Percentiles rank a stretch among this genome's conserved stretches.
Conservation (phyloP, 1,139 yeast genomes). For the Geotrichum carabidarum region DNA sequence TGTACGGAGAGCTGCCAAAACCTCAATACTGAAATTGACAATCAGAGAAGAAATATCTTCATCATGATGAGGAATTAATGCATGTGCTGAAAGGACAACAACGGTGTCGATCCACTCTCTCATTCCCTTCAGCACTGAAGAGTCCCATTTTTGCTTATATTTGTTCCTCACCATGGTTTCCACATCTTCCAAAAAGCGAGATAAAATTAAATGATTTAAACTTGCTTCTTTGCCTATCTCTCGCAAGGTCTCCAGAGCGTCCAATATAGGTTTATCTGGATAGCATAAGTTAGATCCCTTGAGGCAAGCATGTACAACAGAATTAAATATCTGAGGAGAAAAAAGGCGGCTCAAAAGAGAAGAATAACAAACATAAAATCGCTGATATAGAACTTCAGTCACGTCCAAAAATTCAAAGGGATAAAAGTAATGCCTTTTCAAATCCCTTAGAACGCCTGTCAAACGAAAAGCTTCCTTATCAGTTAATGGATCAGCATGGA, state of each 20-base stretch:
- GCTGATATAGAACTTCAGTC: slow-evolving; percentile 20
- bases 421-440: slow-evolving; percentile 25
- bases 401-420: slow-evolving; percentile 26
- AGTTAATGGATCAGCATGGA: not conserved
- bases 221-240: slow-evolving; percentile 18
- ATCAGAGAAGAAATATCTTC: slow-evolving; percentile 14
- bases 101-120: slow-evolving; percentile 20
- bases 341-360: slow-evolving; percentile 11
- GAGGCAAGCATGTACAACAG: slow-evolving; percentile 15
- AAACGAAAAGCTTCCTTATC: slow-evolving; percentile 1
- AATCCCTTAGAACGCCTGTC: slow-evolving; percentile 21
- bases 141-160: slow-evolving; percentile 22
- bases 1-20: slow-evolving; percentile 42
- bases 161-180: slow-evolving; percentile 8
- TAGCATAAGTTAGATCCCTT: slow-evolving; percentile 18
- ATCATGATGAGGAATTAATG: slow-evolving; percentile 13
- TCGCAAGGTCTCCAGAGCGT: slow-evolving; percentile 12
- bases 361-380: slow-evolving; percentile 17
- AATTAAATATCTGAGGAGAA: slow-evolving; percentile 1
- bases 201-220: slow-evolving; percentile 20
- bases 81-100: slow-evolving; percentile 14
- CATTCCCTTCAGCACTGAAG: slow-evolving; percentile 21
- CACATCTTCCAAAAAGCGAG: slow-evolving; percentile 17
- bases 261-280: slow-evolving; percentile 9
- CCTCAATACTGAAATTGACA: slow-evolving; percentile 16